Percentiles rank a stretch among this genome's conserved stretches.
phyloP scores from a whole-genome alignment of 306 rosid species.

The Pueraria montana region DNA sequence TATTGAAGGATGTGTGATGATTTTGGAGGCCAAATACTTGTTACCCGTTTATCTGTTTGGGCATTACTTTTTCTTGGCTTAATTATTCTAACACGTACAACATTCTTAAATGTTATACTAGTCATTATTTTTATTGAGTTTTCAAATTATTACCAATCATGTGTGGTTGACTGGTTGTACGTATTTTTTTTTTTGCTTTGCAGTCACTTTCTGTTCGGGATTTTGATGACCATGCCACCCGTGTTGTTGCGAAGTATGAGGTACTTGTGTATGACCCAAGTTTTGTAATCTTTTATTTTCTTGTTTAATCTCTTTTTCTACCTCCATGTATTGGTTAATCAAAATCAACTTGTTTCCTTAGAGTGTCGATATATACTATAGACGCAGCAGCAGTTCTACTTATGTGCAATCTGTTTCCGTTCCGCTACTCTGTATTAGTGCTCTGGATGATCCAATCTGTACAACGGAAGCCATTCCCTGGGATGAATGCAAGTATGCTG shows the following conservation, averaged over 20 bases:
- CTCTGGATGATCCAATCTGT: constrained; percentile 92
- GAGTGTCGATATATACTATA: constrained; percentile 88
- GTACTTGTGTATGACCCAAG: constrained; percentile 48
- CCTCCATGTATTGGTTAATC: neutral
- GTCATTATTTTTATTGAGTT: neutral
- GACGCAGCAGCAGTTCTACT: constrained; percentile 72
- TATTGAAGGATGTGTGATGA: neutral
- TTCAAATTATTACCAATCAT: constrained; percentile 14
- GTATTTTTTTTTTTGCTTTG: constrained; percentile 43
- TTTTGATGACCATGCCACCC: constrained; percentile 79
- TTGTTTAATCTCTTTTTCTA: neutral
- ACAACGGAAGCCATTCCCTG: constrained; percentile 93
- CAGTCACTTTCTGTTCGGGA: constrained; percentile 81
- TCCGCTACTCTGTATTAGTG: constrained; percentile 85
- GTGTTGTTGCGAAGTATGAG: constrained; percentile 85
- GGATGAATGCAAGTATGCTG: constrained; percentile 92
- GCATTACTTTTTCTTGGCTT: neutral
- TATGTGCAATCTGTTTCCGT: constrained; percentile 74
- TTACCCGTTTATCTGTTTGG: neutral
- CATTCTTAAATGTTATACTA: neutral
- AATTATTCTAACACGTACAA: neutral
- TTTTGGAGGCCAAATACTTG: neutral
- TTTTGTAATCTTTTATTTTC: constrained; percentile 10
- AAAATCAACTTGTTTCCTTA: constrained; percentile 49
- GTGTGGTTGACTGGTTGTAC: no score